A percentile compares a stretch with the other conserved stretches of the same genome.
phyloP scores from a whole-genome alignment of 2,329 filamentous ascomycete species.

The Cladosporium austrohemisphaericum region DNA sequence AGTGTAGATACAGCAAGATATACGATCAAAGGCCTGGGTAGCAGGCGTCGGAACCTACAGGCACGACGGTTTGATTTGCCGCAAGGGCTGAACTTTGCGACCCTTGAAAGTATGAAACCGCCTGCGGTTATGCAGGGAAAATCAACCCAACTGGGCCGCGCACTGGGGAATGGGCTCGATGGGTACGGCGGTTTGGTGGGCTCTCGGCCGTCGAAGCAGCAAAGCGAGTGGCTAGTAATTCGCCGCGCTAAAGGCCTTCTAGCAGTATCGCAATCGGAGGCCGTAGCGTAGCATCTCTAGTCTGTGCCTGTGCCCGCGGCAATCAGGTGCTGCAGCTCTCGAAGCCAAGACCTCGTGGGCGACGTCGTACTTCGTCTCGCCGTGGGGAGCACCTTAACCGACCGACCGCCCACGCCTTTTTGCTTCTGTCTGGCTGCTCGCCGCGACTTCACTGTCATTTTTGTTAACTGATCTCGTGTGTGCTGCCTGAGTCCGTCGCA shows the following conservation, averaged over 20 bases:
- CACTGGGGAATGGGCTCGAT: background rate
- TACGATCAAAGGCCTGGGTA: background rate
- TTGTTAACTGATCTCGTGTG: background rate
- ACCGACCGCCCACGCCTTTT: background rate
- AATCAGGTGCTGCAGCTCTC: slow-evolving; percentile 1
- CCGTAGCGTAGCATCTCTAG: slow-evolving; percentile 6
- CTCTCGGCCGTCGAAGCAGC: background rate
- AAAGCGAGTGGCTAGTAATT: slow-evolving; percentile 4
- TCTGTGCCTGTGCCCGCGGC: slow-evolving; percentile 9
- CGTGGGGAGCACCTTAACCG: background rate
- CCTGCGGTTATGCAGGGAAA: slow-evolving; percentile 12
- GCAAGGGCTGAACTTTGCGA: slow-evolving; percentile 15
- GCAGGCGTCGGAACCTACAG: background rate
- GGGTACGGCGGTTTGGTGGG: background rate
- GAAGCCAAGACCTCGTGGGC: slow-evolving; percentile 13
- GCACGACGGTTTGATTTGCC: slow-evolving; percentile 6
- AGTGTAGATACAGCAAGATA: background rate
- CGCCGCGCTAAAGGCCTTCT: slow-evolving; percentile 2
- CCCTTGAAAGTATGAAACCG: slow-evolving; percentile 14
- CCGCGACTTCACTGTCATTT: slow-evolving; percentile 14
- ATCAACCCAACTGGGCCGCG: background rate
- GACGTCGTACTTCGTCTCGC: slow-evolving; percentile 8
- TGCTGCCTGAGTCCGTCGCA: slow-evolving; percentile 9
- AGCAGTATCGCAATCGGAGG: slow-evolving; percentile 11
- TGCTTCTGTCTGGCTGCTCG: slow-evolving; percentile 1